Conservation (phyloP, 768 basidiomycete genomes). For the Lentinula sp. region DNA sequence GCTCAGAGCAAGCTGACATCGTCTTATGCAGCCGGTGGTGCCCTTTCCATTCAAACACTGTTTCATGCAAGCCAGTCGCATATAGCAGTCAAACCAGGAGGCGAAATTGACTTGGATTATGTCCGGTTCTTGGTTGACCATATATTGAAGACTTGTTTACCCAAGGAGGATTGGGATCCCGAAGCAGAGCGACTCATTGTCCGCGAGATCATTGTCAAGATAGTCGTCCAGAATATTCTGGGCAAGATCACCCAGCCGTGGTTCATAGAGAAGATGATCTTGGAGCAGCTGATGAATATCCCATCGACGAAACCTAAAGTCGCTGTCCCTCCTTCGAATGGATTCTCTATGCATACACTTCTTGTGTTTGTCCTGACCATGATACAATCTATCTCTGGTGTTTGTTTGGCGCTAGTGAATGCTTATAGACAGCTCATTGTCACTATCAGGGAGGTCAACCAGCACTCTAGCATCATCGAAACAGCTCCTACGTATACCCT, state of each 20-base stretch:
- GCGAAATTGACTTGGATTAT: constrained; percentile 67
- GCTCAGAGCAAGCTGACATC: constrained; percentile 56
- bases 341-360: constrained; percentile 38
- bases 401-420: constrained; percentile 61
- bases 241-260: constrained; percentile 79
- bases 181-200: constrained; percentile 77
- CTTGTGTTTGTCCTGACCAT: constrained; percentile 69
- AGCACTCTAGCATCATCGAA: constrained; percentile 17
- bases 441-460: constrained; percentile 64
- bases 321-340: constrained; percentile 18
- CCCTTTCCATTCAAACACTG: constrained; percentile 53
- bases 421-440: constrained; percentile 58
- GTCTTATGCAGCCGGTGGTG: constrained; percentile 66
- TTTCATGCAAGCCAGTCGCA: constrained; percentile 85
- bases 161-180: constrained; percentile 71
- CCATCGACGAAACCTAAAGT: constrained; percentile 15
- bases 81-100: constrained; percentile 67
- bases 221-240: constrained; percentile 62
- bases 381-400: constrained; percentile 65
- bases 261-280: constrained; percentile 73
- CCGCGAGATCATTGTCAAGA: constrained; percentile 77
- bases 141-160: constrained; percentile 67
- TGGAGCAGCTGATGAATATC: constrained; percentile 56
- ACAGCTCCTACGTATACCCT: neutral
- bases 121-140: constrained; percentile 75